Conservation (phyloP, 371 early-diverging fungal genomes). For the Mortierella sp. region DNA sequence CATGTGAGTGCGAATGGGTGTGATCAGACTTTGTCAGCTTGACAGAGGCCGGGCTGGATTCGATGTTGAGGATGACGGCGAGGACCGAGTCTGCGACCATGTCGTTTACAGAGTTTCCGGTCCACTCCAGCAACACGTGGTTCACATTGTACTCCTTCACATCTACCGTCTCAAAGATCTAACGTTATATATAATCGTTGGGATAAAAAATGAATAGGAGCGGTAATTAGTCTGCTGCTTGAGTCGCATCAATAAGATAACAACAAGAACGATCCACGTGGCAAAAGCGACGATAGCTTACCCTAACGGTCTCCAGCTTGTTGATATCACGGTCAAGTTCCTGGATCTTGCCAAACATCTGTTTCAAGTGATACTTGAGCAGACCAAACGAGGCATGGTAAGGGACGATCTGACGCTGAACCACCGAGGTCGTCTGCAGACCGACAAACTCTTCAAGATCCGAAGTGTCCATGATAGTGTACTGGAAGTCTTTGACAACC, state of each 20-base stretch:
- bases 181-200: neutral
- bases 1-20: constrained; percentile 47
- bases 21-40: constrained; percentile 67
- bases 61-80: constrained; percentile 87
- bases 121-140: constrained; percentile 90
- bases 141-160: constrained; percentile 71
- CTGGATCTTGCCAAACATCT: constrained; percentile 89
- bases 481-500: constrained; percentile 91
- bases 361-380: constrained; percentile 89
- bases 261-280: neutral
- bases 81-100: constrained; percentile 96
- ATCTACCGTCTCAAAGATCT: constrained; percentile 85
- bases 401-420: constrained; percentile 85
- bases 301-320: constrained; percentile 45
- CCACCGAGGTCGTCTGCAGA: constrained; percentile 79
- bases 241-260: too few relatives aligned
- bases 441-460: constrained; percentile 88
- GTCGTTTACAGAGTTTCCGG: constrained; percentile 91
- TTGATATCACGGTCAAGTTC: constrained; percentile 48
- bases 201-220: neutral
- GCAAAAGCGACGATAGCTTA: constrained; percentile 7
- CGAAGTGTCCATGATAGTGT: constrained; percentile 83
- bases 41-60: constrained; percentile 92
- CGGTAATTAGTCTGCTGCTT: too few relatives aligned
- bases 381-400: constrained; percentile 85